These are phyloP conservation scores for Teunomyces lycoperdinae DNA, from an alignment of 805 yeast species.

Conservation along the genomic window DNA sequence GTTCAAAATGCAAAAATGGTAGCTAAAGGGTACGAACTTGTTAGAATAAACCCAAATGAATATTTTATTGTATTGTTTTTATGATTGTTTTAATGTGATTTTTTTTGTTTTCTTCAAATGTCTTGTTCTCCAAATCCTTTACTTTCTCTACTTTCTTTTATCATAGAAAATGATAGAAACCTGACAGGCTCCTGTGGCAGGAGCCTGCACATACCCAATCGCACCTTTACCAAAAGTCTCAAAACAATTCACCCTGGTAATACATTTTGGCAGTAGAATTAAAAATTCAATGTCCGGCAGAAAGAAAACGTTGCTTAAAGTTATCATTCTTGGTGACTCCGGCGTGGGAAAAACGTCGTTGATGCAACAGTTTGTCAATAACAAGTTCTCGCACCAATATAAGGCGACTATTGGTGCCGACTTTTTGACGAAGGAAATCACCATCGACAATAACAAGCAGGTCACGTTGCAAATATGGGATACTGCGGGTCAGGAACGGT, in stretches of 20 bases:
- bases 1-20: neutral
- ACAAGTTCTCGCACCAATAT: conserved; percentile 91
- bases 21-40: neutral
- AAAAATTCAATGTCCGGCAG: conserved; percentile 47
- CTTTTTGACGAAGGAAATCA: conserved; percentile 86
- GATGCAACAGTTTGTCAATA: conserved; percentile 96
- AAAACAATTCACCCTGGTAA: neutral
- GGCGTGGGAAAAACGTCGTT: conserved; percentile 97
- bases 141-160: too few species aligned
- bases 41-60: neutral
- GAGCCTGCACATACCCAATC: too few species aligned
- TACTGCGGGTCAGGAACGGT: conserved; percentile 98
- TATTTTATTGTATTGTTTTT: too few species aligned
- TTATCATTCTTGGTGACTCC: conserved; percentile 92
- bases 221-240: neutral
- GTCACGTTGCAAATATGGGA: conserved; percentile 93
- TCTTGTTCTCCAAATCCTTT: too few species aligned
- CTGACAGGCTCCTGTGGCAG: too few species aligned
- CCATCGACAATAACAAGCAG: conserved; percentile 72
- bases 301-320: conserved; percentile 76
- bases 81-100: too few species aligned
- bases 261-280: too few species aligned
- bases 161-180: too few species aligned
- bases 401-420: conserved; percentile 99
- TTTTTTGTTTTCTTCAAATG: too few species aligned